Base-by-base conservation (phyloP, 202 grass and related monocot genomes). In the Zoysia matrella region DNA sequence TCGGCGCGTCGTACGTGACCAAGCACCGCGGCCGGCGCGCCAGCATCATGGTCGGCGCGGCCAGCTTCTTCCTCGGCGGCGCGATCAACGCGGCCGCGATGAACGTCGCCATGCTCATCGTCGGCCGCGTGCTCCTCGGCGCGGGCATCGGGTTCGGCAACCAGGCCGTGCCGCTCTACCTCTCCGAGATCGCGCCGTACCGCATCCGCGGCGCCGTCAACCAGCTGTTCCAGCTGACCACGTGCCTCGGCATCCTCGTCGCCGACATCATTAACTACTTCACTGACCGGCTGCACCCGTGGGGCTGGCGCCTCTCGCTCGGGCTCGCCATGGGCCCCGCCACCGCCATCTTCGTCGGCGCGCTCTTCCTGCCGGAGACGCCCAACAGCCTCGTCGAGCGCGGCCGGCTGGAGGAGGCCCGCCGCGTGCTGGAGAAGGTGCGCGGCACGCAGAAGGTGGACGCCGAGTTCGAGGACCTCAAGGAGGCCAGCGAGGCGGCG, bases 201-300 rank as follows among this genome's bases (percentile, higher is more conserved):
- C 93, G 90, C 86, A 98, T 98, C n/a, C 82, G 96, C 10, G 96
- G 96, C 16, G 92, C 96, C n/a, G 96, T 98, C 1, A 98, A 98
- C 93, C 96, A 95, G 85, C 88, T 95, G 11, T 98, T 98, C 77
- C 96, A 98, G 80, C 90, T 98, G 49, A 98, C 96, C 11, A 98
- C 96, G 72, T 93, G 90, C 82, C 80, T 95, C 0, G 96, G 96
- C 13, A 95, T 98, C 68, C 87, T 98, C 51, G 88, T 98, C 22
- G 96, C 96, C 11, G 87, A 98, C 78, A 3, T 93, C 3, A 75
- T 98, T 70, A 98, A 98, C 76, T 98, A 98, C 84, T 95, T 98
- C 83, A 94, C 96, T 0, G 89, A 92, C 40, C 85, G 90, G 48
- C 76, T 98, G 14, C 96, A 98, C 42, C 96, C 96, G 0, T 98